phyloP scores from a whole-genome alignment of 116 monocot genomes.

The Phalaenopsis hybrid region DNA sequence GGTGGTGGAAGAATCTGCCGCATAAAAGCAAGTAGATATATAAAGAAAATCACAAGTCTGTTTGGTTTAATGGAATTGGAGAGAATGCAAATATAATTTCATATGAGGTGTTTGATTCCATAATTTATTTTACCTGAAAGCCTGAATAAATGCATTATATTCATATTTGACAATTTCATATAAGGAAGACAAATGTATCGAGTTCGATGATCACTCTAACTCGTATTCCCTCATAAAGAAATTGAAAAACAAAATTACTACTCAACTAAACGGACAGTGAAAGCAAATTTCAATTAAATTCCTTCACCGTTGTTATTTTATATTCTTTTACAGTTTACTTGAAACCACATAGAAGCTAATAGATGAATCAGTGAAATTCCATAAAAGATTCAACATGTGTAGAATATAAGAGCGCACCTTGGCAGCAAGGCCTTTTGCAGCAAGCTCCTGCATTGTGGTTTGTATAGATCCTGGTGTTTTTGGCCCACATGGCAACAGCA shows the following conservation, averaged over 20 bases:
- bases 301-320: neutral
- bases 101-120: no score
- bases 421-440: constrained; percentile 66
- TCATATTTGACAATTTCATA: neutral
- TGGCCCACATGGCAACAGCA: constrained; percentile 98
- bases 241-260: neutral
- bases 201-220: neutral
- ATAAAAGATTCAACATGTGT: neutral
- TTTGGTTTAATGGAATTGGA: neutral
- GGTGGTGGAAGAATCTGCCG: constrained; percentile 91
- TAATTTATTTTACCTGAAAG: neutral
- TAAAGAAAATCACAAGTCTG: neutral
- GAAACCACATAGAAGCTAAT: no score
- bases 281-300: neutral
- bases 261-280: neutral
- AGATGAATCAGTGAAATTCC: neutral
- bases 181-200: neutral
- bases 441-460: constrained; percentile 90
- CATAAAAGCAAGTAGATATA: neutral
- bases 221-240: neutral
- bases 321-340: neutral
- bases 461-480: constrained; percentile 80
- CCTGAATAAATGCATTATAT: neutral
- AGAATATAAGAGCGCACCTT: constrained; percentile 32
- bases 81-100: no score